A percentile compares a stretch with the other conserved stretches of the same genome.
phyloP scores from a whole-genome alignment of 148 eudicot species.

The Hydrangea macrophylla region DNA sequence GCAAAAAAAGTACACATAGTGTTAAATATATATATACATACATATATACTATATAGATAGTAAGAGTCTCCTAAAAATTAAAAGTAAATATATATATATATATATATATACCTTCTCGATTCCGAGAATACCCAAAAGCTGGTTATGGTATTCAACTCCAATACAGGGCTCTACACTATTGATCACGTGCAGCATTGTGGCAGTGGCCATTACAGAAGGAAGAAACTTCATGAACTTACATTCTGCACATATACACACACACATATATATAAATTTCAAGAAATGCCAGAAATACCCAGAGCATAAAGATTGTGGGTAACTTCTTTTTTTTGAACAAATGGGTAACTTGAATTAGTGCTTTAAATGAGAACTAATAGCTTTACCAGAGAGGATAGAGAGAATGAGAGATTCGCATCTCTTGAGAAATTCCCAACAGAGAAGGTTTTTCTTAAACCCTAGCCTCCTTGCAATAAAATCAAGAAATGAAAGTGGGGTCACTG shows the following conservation, averaged over 20 bases:
- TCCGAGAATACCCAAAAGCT: slow-evolving; percentile 46
- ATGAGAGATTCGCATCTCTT: slow-evolving; percentile 49
- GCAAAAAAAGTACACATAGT: neutral
- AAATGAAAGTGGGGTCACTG: slow-evolving; percentile 70
- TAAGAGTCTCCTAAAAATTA: too few species aligned
- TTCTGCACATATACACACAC: slow-evolving; percentile 34
- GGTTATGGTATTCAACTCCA: slow-evolving; percentile 42
- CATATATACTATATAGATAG: too few species aligned
- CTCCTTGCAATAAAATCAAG: slow-evolving; percentile 57
- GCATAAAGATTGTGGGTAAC: neutral
- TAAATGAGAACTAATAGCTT: neutral
- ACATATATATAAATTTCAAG: neutral
- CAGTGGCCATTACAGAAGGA: slow-evolving; percentile 66
- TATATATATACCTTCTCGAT: slow-evolving; percentile 41
- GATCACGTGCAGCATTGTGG: slow-evolving; percentile 57
- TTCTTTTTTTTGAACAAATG: neutral
- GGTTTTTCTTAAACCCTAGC: slow-evolving; percentile 41
- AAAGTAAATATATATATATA: neutral
- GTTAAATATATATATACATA: too few species aligned
- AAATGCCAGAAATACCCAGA: neutral
- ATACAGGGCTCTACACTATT: slow-evolving; percentile 44
- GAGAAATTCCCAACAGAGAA: slow-evolving; percentile 40
- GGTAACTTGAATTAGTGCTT: neutral
- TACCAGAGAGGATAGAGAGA: slow-evolving; percentile 53
- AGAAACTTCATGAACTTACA: slow-evolving; percentile 47